Base-by-base conservation (phyloP, 2,329 filamentous ascomycete genomes). In the Fusarium sp. region DNA sequence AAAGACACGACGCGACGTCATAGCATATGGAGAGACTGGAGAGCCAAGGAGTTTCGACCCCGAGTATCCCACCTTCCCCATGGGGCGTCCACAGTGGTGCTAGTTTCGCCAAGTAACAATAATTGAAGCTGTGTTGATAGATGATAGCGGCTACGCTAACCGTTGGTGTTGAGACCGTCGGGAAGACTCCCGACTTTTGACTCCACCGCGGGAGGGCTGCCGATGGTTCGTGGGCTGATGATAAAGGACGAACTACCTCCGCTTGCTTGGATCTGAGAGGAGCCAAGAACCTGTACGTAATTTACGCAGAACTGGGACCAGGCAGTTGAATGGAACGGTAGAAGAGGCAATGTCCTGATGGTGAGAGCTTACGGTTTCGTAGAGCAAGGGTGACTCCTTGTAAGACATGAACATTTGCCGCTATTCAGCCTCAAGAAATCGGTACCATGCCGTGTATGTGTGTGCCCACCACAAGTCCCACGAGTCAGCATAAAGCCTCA, bases 401-500 rank as follows among this genome's bases (percentile, higher is more conserved):
- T 4, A 55, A n/a, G 11, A 25, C 20, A 27, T 29, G 27, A 46
- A 23, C 25, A 56, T 42, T 42, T 56, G 34, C 36, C 34, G 20
- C 31, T 25, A 38, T 25, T 25, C 34, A 42, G 53, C 53, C 53
- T 56, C 31, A 27, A 56, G 38, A 38, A 56, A 56, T 31, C 53
- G 53, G 53, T 42, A 29, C 53, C 27, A 38, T 56, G 53, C 53
- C 51, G 20, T 42, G 25, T 27, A 7, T 25, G 25, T 27, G 25
- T 27, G 34, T 7, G n/a, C 20, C 53, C 51, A 38, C 34, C 18
- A 20, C 13, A 7, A 29, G 27, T 29, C 14, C 33, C 23, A 14
- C 53, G 16, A 42, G 53, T 42, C 53, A 40, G 53, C 53, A 42
- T 29, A 40, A 56, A 42, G 53, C 34, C 53, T 56, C 53, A 56